Base-by-base conservation (phyloP, 306 rosid species). In the Vigna reflexopilosa region DNA sequence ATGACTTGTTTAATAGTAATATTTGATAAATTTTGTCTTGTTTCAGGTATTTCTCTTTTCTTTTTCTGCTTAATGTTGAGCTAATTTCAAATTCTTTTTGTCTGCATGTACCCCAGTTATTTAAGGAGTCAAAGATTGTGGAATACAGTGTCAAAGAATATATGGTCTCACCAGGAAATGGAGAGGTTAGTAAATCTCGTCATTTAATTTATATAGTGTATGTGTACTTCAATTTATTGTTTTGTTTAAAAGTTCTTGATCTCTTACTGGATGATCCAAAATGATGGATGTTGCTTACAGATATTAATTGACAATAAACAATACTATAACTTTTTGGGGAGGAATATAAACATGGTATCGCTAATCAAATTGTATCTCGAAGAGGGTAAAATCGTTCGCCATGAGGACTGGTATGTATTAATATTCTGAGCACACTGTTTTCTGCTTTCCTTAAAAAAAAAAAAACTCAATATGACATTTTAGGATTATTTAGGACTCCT, bases 81-180 rank as follows among this genome's bases (percentile, higher is more conserved):
- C 71, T 24, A 64, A 65, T 76, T 59, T 14, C 8, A 48, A 63
- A 56, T 59, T 56, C 40, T 70, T 68, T 58, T 67, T 20, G 9
- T 67, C 36, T 67, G 38, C 81, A 26, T 81, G 28, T 65, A 28
- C 45, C 65, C 65, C 77, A 93, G 96, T 52, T 91, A 76, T 93
- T 93, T 57, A 81, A 82, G 49, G 97, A 91, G 87, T 91, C 97
- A 72, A 88, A 86, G 87, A 93, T 93, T 86, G 90, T 85, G 73
- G 94, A 90, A 72, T 93, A 87, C 87, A 82, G 14, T 65, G 34
- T 93, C 55, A 20, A 86, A 79, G 98, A 93, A 85, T 76, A 85
- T 54, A 58, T 79, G 74, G 80, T 83, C 70, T 90, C 96, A 54
- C 91, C 94, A 11, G 90, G 88, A 77, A 91, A 85, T 57, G 89